Evolutionary conservation across 1,284 basidiomycete genomes (phyloP), one percentile per base, ranked within the genome.

Genomic region (Moesziomyces aphidis): DNA sequence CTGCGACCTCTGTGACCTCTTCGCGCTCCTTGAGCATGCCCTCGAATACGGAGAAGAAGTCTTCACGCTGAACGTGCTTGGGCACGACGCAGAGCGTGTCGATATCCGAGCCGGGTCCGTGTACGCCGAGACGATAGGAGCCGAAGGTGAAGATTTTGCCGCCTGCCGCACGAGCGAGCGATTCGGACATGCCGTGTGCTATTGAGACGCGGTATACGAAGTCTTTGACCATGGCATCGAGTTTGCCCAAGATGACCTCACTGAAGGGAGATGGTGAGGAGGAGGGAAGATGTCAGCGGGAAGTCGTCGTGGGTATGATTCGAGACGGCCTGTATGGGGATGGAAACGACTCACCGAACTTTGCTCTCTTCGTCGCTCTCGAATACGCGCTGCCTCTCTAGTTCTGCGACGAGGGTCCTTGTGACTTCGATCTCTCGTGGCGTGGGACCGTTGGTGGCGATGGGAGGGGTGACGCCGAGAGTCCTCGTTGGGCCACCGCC

Each of bases 141-240:
- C 97, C 96, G 85, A 97, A 99, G 4, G 97, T 98, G 85, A 95
- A 99, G 84, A 99, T 98, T 87, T 98, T 96, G 73, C 96, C 97
- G 62, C 96, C 97, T 6, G 95, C 93, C 57, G 91, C 90, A 54
- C 86, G 89, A 19, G 95, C 94, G 3, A 93, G 91, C 50, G 91
- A 87, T 81, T 97, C 94, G 23, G 94, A 95, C 69, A 97, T 87
- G 17, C 95, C 95, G 34, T 88, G 89, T 55, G 89, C 87, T 73
- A 95, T 86, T 21, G 92, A 92, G 3, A 95, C 91, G 73, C 90
- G 90, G 82, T 90, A 90, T 49, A 99, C 97, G 85, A 99, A 99
- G 83, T 93, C 91, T 87, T 95, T 94, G 70, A 98, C 94, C 49
- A 97, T 89, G 60, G 91, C 90, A 61, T 94, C 91, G 50, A 99